Percentiles rank a stretch among this genome's conserved stretches.
Conservation (phyloP, 768 basidiomycete genomes). For the Lentinula raphanica region DNA sequence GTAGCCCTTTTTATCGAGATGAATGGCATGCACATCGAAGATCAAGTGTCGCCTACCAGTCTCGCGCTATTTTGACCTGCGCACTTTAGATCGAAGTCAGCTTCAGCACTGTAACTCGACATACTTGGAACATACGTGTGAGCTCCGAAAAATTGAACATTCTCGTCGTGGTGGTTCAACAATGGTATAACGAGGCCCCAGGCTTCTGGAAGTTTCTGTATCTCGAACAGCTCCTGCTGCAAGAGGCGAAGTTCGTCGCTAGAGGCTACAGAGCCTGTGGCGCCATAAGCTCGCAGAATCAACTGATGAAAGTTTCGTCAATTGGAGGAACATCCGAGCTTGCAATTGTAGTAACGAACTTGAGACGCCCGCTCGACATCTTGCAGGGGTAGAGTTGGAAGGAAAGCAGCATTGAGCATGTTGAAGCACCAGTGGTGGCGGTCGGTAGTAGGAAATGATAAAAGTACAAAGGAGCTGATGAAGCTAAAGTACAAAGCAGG, state of each 20-base stretch:
- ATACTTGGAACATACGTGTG: slow-evolving; percentile 48
- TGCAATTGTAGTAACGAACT: slow-evolving; percentile 35
- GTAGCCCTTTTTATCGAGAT: slow-evolving; percentile 48
- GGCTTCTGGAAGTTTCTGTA: slow-evolving; percentile 71
- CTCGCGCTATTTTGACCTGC: slow-evolving; percentile 89
- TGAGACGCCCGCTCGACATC: slow-evolving; percentile 57
- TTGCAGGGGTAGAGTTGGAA: slow-evolving; percentile 45
- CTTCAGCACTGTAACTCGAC: not conserved
- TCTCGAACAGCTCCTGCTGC: slow-evolving; percentile 70
- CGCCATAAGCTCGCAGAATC: slow-evolving; percentile 64
- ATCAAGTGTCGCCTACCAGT: slow-evolving; percentile 56
- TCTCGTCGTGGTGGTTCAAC: slow-evolving; percentile 63
- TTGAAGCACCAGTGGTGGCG: slow-evolving; percentile 13
- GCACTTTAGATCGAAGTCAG: slow-evolving; percentile 22
- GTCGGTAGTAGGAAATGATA: not conserved
- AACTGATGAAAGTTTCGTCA: slow-evolving; percentile 36
- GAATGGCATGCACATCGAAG: not conserved
- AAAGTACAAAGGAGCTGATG: not conserved
- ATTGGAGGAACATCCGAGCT: slow-evolving; percentile 11
- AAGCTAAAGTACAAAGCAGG: no score
- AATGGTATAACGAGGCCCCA: slow-evolving; percentile 84
- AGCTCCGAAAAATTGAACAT: slow-evolving; percentile 93
- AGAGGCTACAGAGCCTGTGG: slow-evolving; percentile 38
- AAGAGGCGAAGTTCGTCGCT: slow-evolving; percentile 57
- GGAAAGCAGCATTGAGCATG: slow-evolving; percentile 33